Conservation (phyloP, 176 grass and related monocot genomes). For the Saccharum officinarum region DNA sequence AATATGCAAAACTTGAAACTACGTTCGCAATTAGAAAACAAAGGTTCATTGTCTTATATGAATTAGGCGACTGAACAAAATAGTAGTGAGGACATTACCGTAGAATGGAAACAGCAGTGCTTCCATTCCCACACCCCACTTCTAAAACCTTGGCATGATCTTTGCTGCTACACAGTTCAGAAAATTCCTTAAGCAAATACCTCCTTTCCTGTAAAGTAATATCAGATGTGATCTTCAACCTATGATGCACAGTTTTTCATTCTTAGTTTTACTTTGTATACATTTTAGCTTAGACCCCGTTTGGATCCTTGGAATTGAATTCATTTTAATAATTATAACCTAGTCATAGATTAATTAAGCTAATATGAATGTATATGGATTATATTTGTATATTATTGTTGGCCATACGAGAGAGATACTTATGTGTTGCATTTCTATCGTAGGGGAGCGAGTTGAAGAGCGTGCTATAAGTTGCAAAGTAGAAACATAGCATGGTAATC, state of each 20-base stretch:
- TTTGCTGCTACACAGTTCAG: constrained; percentile 57
- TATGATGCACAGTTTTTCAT: not conserved
- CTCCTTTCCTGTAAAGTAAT: constrained; percentile 73
- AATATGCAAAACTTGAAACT: not conserved
- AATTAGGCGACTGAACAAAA: not conserved
- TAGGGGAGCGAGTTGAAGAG: too few species aligned
- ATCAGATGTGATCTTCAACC: constrained; percentile 23
- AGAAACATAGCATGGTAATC: too few species aligned
- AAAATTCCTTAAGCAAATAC: constrained; percentile 91
- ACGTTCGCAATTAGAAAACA: not conserved
- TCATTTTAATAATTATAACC: too few species aligned
- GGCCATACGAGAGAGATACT: too few species aligned
- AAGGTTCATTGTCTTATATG: not conserved
- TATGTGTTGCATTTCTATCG: too few species aligned
- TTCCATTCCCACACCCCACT: constrained; percentile 92
- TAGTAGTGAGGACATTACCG: constrained; percentile 35
- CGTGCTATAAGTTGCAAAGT: too few species aligned
- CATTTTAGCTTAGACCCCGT: not conserved
- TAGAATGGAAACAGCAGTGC: constrained; percentile 62
- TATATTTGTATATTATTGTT: too few species aligned
- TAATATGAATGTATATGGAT: too few species aligned
- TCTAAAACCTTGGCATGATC: constrained; percentile 62
- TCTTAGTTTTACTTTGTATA: not conserved
- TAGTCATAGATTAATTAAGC: too few species aligned
- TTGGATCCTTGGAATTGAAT: too few species aligned